Evolutionary conservation across 1,139 yeast genomes (phyloP).

Genomic region (Pichia sp.): DNA sequence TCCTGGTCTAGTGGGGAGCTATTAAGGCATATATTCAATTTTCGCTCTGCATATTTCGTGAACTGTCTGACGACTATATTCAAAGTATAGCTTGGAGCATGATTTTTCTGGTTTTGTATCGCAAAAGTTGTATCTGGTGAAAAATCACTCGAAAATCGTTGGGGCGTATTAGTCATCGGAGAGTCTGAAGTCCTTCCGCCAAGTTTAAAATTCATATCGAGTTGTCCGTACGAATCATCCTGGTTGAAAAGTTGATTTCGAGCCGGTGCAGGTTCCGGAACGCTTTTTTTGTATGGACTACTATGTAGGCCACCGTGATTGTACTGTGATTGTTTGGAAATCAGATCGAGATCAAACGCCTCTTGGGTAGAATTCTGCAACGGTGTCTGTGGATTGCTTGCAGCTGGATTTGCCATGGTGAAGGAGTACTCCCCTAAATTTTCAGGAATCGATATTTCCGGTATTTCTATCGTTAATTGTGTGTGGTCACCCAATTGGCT

Average conservation of each 20-base stretch:
- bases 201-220: constrained; percentile 24
- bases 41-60: constrained; percentile 87
- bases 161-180: background rate
- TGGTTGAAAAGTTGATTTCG: background rate
- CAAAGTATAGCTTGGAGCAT: constrained; percentile 72
- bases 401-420: background rate
- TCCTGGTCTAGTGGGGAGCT: constrained; percentile 60
- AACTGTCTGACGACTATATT: constrained; percentile 94
- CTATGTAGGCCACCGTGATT: background rate
- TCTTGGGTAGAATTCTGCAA: background rate
- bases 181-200: constrained; percentile 6
- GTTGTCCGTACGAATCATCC: constrained; percentile 22
- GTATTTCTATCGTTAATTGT: constrained; percentile 14
- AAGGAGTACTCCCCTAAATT: background rate
- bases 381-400: background rate
- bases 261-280: background rate
- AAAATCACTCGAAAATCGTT: constrained; percentile 2
- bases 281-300: background rate
- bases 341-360: constrained; percentile 7
- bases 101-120: constrained; percentile 14
- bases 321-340: background rate
- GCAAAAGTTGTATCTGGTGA: background rate
- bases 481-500: background rate
- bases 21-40: constrained; percentile 68
- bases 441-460: constrained; percentile 13